phyloP scores from a whole-genome alignment of 2,329 filamentous ascomycete genomes.

The Talaromyces piceae region DNA sequence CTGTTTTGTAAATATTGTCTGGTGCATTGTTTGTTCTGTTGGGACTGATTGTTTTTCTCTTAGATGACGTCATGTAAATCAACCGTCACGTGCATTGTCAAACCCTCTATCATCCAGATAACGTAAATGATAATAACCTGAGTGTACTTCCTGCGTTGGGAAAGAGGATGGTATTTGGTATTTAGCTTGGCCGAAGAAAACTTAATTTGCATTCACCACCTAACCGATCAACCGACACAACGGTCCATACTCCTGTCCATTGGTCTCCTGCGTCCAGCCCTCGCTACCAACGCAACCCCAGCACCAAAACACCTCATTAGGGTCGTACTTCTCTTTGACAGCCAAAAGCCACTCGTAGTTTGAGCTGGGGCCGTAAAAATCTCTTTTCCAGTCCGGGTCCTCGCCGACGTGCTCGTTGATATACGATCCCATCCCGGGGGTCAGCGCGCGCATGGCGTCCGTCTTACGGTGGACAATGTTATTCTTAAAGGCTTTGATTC shows the following conservation, averaged over 20 bases:
- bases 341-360: slow-evolving; percentile 31
- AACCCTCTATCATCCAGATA: too few relatives aligned
- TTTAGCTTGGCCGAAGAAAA: too few relatives aligned
- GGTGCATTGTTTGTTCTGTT: background rate
- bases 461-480: slow-evolving; percentile 33
- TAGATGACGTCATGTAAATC: background rate
- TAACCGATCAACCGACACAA: background rate
- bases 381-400: slow-evolving; percentile 33
- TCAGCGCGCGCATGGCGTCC: slow-evolving; percentile 31
- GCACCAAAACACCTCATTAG: slow-evolving; percentile 33
- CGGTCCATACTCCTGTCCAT: background rate
- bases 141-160: too few relatives aligned
- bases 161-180: too few relatives aligned
- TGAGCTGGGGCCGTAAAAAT: slow-evolving; percentile 33
- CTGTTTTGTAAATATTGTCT: background rate
- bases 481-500: slow-evolving; percentile 25
- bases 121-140: too few relatives aligned
- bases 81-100: too few relatives aligned
- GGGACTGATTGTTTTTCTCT: background rate
- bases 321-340: slow-evolving; percentile 39
- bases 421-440: slow-evolving; percentile 34
- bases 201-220: too few relatives aligned
- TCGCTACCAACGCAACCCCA: slow-evolving; percentile 34
- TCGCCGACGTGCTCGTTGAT: slow-evolving; percentile 37
- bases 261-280: slow-evolving; percentile 18